Percentiles rank a stretch among this genome's conserved stretches.
phyloP scores from a whole-genome alignment of 1,284 basidiomycete species.

The Sporisorium iseilematis-ciliati region DNA sequence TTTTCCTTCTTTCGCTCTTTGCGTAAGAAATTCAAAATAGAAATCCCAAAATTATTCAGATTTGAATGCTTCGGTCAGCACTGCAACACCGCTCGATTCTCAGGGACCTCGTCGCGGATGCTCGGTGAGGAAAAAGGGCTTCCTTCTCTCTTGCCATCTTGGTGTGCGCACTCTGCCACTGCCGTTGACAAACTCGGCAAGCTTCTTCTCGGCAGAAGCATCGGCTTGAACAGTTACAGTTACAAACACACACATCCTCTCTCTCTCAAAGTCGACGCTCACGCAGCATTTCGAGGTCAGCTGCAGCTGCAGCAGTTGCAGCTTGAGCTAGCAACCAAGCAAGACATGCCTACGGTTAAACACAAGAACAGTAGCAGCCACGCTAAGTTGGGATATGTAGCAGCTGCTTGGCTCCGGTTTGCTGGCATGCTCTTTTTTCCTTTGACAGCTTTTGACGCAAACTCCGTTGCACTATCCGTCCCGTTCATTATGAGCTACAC shows the following conservation, averaged over 20 bases:
- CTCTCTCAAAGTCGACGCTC: neutral
- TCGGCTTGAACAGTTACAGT: too few relatives aligned
- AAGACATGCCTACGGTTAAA: neutral
- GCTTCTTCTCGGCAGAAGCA: neutral
- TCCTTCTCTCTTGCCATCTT: neutral
- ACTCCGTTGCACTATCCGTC: too few relatives aligned
- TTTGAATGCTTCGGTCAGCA: neutral
- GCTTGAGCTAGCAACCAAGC: too few relatives aligned
- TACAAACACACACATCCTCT: neutral
- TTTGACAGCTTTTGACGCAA: too few relatives aligned
- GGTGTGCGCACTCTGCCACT: neutral
- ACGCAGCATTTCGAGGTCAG: neutral
- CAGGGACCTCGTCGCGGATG: neutral
- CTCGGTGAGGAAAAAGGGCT: neutral
- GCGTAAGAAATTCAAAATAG: neutral
- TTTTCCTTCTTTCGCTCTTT: neutral
- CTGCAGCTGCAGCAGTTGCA: constrained; percentile 1
- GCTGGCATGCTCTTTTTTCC: too few relatives aligned
- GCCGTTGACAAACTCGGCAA: neutral
- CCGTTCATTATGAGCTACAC: too few relatives aligned
- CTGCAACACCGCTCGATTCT: neutral
- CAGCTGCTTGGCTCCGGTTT: too few relatives aligned
- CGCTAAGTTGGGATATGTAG: too few relatives aligned
- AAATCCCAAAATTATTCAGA: neutral
- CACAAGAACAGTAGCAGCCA: too few relatives aligned